Evolutionary conservation across 768 basidiomycete genomes (phyloP), one percentile per base, ranked within the genome.

Genomic region (Crucibulum laeve): DNA sequence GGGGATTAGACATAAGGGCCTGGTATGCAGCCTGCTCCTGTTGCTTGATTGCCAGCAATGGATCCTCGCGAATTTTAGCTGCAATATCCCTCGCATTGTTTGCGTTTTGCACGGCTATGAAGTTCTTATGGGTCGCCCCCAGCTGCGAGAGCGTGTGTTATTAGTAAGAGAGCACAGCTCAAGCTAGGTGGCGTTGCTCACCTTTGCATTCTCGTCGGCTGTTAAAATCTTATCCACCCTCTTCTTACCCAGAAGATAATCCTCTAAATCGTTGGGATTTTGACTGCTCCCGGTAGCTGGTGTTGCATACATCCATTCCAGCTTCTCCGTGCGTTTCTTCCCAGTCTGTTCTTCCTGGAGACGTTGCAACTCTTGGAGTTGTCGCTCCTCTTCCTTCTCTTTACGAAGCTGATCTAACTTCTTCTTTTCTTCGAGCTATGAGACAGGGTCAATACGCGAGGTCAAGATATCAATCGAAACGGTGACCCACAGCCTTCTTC

Each of bases 241-340:
- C 69, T 94, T 96, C 79, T 97, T 98, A 19, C 96, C 96, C 23
- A 99, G 74, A 1, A 99, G 69, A 62, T 99, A 99, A 54, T 94
- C 92, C 69, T 99, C 96, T 52, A 98, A 64, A 49, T 98, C 95
- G 53, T 92, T 95, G 24, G 86, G 62, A 58, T 92, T 93, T 53
- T 87, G 80, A 42, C 70, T 85, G 48, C 75, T 84, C n/a, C 94
- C 94, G 3, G 87, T 84, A 1, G 92, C 91, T 3, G 96, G 96
- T 1, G 95, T 96, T n/a, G 95, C 73, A 68, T 98, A 99, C 91
- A 99, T 95, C 96, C 96, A 99, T 61, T 99, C 96, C 38, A 99
- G 63, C 60, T 92, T 92, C 66, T 97, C 94, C 40, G 86, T 81
- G 51, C 90, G 72, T 67, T 94, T 96, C 73, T 87, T 92, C 25